A percentile compares a stretch with the other conserved stretches of the same genome.
Conservation (phyloP, 139 green algal genomes). For the Eudorina sp. region DNA sequence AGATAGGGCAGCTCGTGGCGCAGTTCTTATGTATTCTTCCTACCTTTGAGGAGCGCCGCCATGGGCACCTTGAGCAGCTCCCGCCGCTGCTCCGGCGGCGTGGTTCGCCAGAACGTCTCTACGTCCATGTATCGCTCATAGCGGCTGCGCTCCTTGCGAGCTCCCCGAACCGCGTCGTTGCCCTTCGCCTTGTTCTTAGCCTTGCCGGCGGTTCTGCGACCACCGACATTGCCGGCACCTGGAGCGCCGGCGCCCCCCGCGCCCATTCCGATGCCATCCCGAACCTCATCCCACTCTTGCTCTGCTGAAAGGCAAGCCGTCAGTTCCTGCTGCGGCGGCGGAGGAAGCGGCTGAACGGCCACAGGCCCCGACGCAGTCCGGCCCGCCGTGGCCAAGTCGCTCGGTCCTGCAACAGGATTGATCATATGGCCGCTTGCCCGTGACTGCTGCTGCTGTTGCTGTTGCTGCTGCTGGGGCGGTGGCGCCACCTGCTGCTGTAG, state of each 20-base stretch:
- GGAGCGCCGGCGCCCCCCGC: not conserved
- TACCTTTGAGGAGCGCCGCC: conserved; percentile 63
- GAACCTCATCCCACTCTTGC: conserved; percentile 61
- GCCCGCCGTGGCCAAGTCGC: not conserved
- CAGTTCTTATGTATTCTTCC: no score
- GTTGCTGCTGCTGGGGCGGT: conserved; percentile 23
- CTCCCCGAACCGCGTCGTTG: not conserved
- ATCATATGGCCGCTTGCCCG: not conserved
- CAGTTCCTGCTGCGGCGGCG: conserved; percentile 35
- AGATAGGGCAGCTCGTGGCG: no score
- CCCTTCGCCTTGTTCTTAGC: conserved; percentile 50
- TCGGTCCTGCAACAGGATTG: not conserved
- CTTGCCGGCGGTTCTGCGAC: conserved; percentile 7
- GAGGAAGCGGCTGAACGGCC: not conserved
- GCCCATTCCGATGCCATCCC: not conserved
- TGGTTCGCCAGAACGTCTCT: conserved; percentile 69
- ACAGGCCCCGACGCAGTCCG: not conserved
- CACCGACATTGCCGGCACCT: not conserved
- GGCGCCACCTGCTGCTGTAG: conserved; percentile 34
- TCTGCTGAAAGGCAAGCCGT: conserved; percentile 60
- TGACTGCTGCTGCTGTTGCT: not conserved
- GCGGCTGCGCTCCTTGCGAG: conserved; percentile 52
- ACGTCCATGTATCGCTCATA: conserved; percentile 65
- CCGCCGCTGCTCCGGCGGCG: conserved; percentile 58
- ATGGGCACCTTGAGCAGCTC: conserved; percentile 73